These are phyloP conservation scores for Evernia prunastri DNA, from an alignment of 495 filamentous ascomycete species.

Conservation along the genomic window DNA sequence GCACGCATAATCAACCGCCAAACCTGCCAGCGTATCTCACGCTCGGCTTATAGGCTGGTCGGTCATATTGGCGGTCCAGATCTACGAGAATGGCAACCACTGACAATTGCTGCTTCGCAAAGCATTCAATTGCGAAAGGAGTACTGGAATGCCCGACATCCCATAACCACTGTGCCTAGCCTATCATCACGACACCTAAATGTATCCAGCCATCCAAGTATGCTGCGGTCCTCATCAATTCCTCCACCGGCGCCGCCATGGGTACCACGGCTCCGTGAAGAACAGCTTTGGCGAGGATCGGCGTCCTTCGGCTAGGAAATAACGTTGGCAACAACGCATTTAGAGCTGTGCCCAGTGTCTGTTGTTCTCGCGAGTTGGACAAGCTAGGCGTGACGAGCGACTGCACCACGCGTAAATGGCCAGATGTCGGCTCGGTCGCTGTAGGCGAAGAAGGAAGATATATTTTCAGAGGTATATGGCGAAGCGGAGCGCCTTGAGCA, in stretches of 20 bases:
- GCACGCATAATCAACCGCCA: slow-evolving; percentile 29
- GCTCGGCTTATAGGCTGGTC: slow-evolving; percentile 27
- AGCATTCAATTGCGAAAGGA: slow-evolving; percentile 13
- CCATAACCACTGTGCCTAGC: slow-evolving; percentile 22
- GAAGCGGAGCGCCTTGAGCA: slow-evolving; percentile 60
- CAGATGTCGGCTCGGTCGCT: slow-evolving; percentile 33
- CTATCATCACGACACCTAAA: slow-evolving; percentile 74
- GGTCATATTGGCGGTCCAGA: slow-evolving; percentile 32
- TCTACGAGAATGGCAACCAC: slow-evolving; percentile 15
- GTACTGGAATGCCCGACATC: slow-evolving; percentile 21
- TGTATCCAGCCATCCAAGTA: slow-evolving; percentile 93
- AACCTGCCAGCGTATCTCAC: slow-evolving; percentile 10
- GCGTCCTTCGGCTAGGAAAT: slow-evolving; percentile 79
- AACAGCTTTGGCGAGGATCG: slow-evolving; percentile 84
- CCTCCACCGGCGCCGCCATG: slow-evolving; percentile 74
- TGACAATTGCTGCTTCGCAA: slow-evolving; percentile 23
- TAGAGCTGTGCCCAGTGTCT: slow-evolving; percentile 79
- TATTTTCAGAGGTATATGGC: slow-evolving; percentile 76
- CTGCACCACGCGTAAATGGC: slow-evolving; percentile 63
- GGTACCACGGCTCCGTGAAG: slow-evolving; percentile 83
- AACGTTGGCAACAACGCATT: slow-evolving; percentile 68
- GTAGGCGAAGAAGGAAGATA: slow-evolving; percentile 71
- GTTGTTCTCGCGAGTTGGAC: slow-evolving; percentile 47
- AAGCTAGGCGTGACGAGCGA: slow-evolving; percentile 53
- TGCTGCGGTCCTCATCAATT: slow-evolving; percentile 69